A percentile compares a stretch with the other conserved stretches of the same genome.
Evolutionary conservation across 2,329 filamentous ascomycete species (phyloP).

Genomic region (Cephalotrichum gorgonifer): DNA sequence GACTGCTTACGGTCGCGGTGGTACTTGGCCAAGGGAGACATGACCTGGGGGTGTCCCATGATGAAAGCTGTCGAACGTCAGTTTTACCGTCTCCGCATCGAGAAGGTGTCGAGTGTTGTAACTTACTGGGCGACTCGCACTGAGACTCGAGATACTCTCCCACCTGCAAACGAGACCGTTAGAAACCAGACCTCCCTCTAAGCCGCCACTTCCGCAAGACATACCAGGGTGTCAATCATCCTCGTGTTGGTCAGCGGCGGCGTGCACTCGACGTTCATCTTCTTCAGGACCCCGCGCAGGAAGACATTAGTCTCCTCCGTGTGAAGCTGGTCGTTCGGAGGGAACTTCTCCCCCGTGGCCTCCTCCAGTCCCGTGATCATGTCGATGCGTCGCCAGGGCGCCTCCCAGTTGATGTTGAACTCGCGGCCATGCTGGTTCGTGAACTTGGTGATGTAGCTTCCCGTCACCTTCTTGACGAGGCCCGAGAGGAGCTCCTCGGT

Average conservation of each 20-base stretch:
- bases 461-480: slow-evolving; percentile 81
- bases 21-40: slow-evolving; percentile 80
- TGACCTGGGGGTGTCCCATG: slow-evolving; percentile 56
- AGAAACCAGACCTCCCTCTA: background rate
- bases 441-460: slow-evolving; percentile 76
- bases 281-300: slow-evolving; percentile 73
- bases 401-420: slow-evolving; percentile 92
- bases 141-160: slow-evolving; percentile 93
- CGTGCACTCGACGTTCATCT: slow-evolving; percentile 82
- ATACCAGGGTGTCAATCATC: slow-evolving; percentile 83
- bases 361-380: slow-evolving; percentile 81
- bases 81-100: background rate
- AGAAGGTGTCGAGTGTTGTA: too few relatives aligned
- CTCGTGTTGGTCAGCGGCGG: slow-evolving; percentile 86
- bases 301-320: slow-evolving; percentile 83
- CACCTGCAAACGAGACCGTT: slow-evolving; percentile 18
- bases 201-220: background rate
- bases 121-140: slow-evolving; percentile 68
- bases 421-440: slow-evolving; percentile 77
- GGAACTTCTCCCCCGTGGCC: slow-evolving; percentile 87
- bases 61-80: slow-evolving; percentile 49
- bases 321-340: slow-evolving; percentile 78
- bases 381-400: slow-evolving; percentile 84
- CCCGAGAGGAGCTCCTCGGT: slow-evolving; percentile 90
- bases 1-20: slow-evolving; percentile 45